Percentiles rank a stretch among this genome's conserved stretches.
Conservation (phyloP, 176 grass and related monocot species). For the Ensete glaucum region DNA sequence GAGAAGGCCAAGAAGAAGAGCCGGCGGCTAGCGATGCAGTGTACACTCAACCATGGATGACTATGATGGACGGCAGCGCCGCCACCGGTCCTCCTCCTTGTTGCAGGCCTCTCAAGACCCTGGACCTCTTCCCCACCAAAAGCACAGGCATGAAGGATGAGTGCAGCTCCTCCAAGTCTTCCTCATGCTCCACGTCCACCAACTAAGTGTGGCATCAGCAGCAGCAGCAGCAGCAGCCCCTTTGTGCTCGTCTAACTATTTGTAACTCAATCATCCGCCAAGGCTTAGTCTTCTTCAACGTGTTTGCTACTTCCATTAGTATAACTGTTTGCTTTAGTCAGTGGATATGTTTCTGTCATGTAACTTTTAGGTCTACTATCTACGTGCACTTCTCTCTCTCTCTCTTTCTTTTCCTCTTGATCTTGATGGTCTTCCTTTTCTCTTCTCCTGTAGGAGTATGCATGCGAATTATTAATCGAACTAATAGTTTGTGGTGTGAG, state of each 20-base stretch:
- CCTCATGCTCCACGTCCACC: constrained; percentile 88
- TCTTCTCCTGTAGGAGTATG: no score
- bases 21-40: not conserved
- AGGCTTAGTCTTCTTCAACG: no score
- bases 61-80: constrained; percentile 18
- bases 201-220: constrained; percentile 26
- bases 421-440: not conserved
- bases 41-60: constrained; percentile 22
- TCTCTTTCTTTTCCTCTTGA: not conserved
- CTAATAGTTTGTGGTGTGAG: no score
- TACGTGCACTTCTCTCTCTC: not conserved
- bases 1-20: constrained; percentile 33
- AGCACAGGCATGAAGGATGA: constrained; percentile 74
- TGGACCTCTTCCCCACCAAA: constrained; percentile 81
- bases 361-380: not conserved
- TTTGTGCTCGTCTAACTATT: no score
- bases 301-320: no score
- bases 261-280: not conserved
- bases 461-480: no score
- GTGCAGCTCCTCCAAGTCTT: constrained; percentile 83
- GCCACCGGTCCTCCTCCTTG: constrained; percentile 31
- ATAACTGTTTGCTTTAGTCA: not conserved
- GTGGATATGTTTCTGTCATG: not conserved
- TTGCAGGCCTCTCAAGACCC: constrained; percentile 56
- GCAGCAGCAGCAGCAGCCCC: not conserved